Percentiles rank a stretch among this genome's conserved stretches.
Evolutionary conservation across 1,139 yeast genomes (phyloP).

Genomic region (Williopsis jadinii): DNA sequence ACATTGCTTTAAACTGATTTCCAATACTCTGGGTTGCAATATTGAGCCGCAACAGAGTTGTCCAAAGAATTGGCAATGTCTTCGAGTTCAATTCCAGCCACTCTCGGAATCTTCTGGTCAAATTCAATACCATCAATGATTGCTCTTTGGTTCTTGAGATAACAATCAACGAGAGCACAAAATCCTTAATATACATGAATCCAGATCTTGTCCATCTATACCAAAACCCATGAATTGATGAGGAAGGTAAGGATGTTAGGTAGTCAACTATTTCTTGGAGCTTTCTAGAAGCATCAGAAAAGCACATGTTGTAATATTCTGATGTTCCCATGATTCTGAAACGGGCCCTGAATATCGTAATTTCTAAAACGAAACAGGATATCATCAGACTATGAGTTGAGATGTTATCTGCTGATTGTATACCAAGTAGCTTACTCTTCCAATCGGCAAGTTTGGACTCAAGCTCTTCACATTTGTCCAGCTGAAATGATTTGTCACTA

Average conservation of each 20-base stretch:
- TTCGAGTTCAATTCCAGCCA: constrained; percentile 9
- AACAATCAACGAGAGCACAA: constrained; percentile 4
- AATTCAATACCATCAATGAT: constrained; percentile 6
- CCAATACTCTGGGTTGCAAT: constrained; percentile 11
- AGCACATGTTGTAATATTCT: not conserved
- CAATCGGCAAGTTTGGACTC: not conserved
- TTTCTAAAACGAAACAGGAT: not conserved
- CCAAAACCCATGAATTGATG: constrained; percentile 8
- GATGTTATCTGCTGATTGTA: not conserved
- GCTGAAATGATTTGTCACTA: not conserved
- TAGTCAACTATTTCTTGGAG: not conserved
- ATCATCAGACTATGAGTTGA: not conserved
- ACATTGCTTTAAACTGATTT: constrained; percentile 6
- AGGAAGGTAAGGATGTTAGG: constrained; percentile 1
- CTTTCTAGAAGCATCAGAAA: not conserved
- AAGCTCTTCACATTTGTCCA: not conserved
- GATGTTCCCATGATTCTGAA: not conserved
- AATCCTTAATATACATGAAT: constrained; percentile 10
- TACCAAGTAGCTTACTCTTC: not conserved
- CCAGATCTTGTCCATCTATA: constrained; percentile 7
- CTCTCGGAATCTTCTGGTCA: constrained; percentile 8
- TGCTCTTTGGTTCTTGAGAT: constrained; percentile 5
- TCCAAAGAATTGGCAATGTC: constrained; percentile 7
- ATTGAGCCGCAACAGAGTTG: constrained; percentile 8
- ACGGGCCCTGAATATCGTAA: not conserved